Conservation (phyloP, 768 basidiomycete genomes). For the Coprinopsis sp. region DNA sequence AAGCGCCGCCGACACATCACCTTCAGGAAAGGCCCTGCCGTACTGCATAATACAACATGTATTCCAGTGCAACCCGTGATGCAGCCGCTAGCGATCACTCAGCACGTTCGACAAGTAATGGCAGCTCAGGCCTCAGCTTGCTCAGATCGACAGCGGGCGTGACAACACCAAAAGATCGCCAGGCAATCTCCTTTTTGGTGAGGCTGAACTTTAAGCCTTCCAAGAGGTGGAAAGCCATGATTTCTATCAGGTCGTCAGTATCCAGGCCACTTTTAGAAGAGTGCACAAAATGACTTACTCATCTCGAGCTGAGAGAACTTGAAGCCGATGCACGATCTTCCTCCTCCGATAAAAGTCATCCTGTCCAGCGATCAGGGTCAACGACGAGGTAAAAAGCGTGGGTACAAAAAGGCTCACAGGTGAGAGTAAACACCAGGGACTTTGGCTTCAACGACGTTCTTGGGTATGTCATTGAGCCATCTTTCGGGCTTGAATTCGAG, state of each 20-base stretch:
- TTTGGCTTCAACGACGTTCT: constrained; percentile 26
- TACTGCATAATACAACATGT: too few species aligned
- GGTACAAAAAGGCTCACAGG: constrained; percentile 22
- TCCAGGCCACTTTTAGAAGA: background rate
- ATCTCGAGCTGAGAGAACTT: constrained; percentile 11
- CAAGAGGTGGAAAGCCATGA: constrained; percentile 17
- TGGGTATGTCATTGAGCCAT: constrained; percentile 33
- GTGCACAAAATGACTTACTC: constrained; percentile 1
- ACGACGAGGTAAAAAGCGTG: background rate
- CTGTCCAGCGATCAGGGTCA: background rate
- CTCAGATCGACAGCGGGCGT: background rate
- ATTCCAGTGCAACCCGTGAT: too few species aligned
- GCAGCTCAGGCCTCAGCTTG: background rate
- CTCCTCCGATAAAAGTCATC: constrained; percentile 7
- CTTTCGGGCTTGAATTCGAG: constrained; percentile 45
- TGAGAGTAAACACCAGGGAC: constrained; percentile 42
- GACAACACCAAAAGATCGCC: constrained; percentile 7
- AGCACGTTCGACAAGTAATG: too few species aligned
- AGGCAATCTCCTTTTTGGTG: constrained; percentile 18
- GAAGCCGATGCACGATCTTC: constrained; percentile 7
- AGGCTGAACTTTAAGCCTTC: constrained; percentile 20
- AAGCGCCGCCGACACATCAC: too few species aligned
- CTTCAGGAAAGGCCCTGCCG: too few species aligned
- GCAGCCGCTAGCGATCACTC: too few species aligned
- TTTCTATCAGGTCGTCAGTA: constrained; percentile 12